Evolutionary conservation across 768 basidiomycete genomes (phyloP), one percentile per base, ranked within the genome.

Genomic region (Amanita molliuscula): DNA sequence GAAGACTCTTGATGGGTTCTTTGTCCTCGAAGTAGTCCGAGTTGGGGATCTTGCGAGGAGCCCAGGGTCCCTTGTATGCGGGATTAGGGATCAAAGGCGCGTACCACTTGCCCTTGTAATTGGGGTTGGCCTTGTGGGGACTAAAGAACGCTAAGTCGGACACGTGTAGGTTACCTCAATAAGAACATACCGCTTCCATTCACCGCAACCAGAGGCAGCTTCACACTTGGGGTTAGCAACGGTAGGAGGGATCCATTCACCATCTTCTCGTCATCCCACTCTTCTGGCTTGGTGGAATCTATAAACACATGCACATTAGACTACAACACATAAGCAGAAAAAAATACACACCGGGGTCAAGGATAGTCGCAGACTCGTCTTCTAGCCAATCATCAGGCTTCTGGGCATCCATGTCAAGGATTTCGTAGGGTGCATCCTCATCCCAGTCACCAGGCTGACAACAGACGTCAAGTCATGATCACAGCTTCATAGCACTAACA

Each of bases 261-360:
- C 96, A 58, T 99, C 95, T 65, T 98, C 63, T 97, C 96, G 59
- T 97, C 95, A 60, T 96, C 93, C 96, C 96, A 99, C 67, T 99
- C 96, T 64, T 99, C 96, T 5, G 96, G 96, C 74, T 96, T 97
- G 67, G 84, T 79, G 35, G 88, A 80, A 56, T 91, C 88, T 81
- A 51, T 2, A 56, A n/a, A 34, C 25, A 6, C 26, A 33, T 50
- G 42, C 41, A 13, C 16, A 21, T n/a, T 42, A 31, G 54, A 34
- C 3, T 3, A 44, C 29, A 13, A 35, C 1, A 7, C 28, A 31
- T 23, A 15, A 29, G n/a, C 1, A 20, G 20, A 15, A 25, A 41
- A 44, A 29, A 18, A 36, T 16, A 58, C 72, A 56, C 54, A 87
- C 85, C 85, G 53, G 96, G 95, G 62, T 99, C 96, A 43, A 92